Conservation (phyloP, 2,329 filamentous ascomycete genomes). For the Tympanopsis confertula region DNA sequence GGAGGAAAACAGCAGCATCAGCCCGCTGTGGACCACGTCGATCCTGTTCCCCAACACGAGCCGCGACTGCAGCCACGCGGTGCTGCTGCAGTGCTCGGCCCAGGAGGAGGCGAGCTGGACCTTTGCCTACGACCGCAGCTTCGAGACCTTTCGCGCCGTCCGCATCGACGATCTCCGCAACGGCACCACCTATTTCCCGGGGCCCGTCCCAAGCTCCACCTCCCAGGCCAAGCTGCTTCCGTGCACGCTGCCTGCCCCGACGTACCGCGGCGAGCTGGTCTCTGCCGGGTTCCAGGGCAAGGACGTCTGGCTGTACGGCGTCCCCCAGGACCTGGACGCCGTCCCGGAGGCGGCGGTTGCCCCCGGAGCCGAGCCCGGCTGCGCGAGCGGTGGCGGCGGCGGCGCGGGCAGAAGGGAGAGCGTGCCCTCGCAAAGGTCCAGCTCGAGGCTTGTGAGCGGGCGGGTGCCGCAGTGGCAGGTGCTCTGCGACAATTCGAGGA, state of each 20-base stretch:
- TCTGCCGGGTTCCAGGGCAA: conserved; percentile 62
- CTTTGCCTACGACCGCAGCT: conserved; percentile 65
- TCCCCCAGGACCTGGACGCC: conserved; percentile 62
- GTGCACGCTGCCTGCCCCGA: conserved; percentile 57
- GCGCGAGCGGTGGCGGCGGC: conserved; percentile 1
- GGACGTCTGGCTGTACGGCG: conserved; percentile 68
- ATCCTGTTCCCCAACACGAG: conserved; percentile 77
- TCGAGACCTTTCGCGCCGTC: conserved; percentile 69
- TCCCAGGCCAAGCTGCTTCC: conserved; percentile 51
- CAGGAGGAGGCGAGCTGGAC: conserved; percentile 62
- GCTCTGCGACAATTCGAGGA: conserved; percentile 56
- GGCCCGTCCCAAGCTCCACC: conserved; percentile 41
- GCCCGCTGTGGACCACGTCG: conserved; percentile 73
- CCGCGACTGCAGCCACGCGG: conserved; percentile 66
- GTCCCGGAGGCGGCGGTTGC: conserved; percentile 28
- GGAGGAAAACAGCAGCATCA: conserved; percentile 50
- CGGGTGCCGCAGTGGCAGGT: conserved; percentile 57
- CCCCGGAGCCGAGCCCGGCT: conserved; percentile 13
- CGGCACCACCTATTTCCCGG: conserved; percentile 70
- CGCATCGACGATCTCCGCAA: conserved; percentile 64
- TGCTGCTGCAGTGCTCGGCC: conserved; percentile 49
- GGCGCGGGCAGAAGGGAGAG: too few species aligned
- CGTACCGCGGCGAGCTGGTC: conserved; percentile 59
- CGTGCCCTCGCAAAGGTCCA: too few species aligned
- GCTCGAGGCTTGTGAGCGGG: conserved; percentile 13